Evolutionary conservation across 176 grass and related monocot genomes (phyloP), one percentile per base, ranked within the genome.

Genomic region (Oryza meyeriana): DNA sequence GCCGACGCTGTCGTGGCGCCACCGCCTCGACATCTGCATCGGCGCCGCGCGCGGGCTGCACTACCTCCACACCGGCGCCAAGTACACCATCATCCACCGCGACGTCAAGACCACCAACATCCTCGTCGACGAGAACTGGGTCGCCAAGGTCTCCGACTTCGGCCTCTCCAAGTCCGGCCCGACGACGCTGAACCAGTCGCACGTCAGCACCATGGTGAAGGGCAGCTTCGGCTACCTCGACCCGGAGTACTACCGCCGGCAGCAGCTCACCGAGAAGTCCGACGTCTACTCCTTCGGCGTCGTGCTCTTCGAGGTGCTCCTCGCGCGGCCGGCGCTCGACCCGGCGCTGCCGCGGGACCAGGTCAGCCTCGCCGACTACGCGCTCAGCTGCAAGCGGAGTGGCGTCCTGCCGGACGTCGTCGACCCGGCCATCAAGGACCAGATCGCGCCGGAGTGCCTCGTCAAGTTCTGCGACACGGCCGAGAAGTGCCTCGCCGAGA

Each of bases 51-150:
- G 90, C 0, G 94, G 94, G 0, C 35, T 97, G 40, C 94, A 97
- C 87, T 97, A 97, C 89, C 91, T 97, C 64, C 94, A 97, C 88
- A 97, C 94, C 1, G 94, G 94, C 16, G 88, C 94, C 81, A 97
- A 93, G 84, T 93, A 97, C 88, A 97, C 94, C 44, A 97, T 97
- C 64, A 97, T 97, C 79, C 94, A 97, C 81, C 90, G 94, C 61
- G 94, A 97, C 68, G 94, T 97, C 52, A 97, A 97, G 90, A 97
- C 94, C 28, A 97, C 94, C 81, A 97, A 97, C 86, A 97, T 97
- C 72, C 91, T 97, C 14, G 69, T 97, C 16, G 94, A 97, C 61
- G 94, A 74, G 45, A 87, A 89, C 64, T 97, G 88, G 90, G 88
- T 97, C 10, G 94, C 94, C 27, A 97, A 97, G 86, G 91, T 97